Base-by-base conservation (phyloP, 495 filamentous ascomycete species). In the Neurospora terricola region DNA sequence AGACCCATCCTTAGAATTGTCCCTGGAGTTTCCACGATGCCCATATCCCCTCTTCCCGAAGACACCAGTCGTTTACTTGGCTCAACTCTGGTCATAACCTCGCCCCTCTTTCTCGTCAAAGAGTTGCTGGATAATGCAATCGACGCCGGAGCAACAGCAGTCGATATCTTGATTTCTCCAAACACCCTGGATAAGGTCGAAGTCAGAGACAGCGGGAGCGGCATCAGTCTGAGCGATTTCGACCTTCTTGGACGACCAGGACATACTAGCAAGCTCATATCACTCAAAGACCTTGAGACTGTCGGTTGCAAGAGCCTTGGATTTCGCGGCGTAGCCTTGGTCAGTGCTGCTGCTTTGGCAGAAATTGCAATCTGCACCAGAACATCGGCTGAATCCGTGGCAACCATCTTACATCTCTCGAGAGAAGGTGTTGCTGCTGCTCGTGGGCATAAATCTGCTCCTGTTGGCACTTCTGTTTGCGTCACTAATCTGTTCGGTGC, bases 101-200 rank as follows among this genome's bases (percentile, higher is more conserved):
- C 93, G 69, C 86, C 94, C 11, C 86, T 86, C 71, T 89, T 89
- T 7, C 84, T 97, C 18, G 87, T 96, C 70, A 99, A 99, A 80
- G 96, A 99, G 78, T 88, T 98, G 11, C 77, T 99, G 39, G 96
- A 99, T 73, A 99, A 99, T 80, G 89, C 93, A 23, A 84, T 98
- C 10, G 96, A 98, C 80, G 92, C 95, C 5, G 86, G 86, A 34
- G 92, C 95, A 6, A 89, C 91, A 3, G 88, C 88, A 0, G 85
- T 98, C 43, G 86, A 88, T 38, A 83, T 98, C 39, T 86, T 94
- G 72, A 84, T 97, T 37, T 91, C 93, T 3, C 76, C 84, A 34
- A 94, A 98, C 75, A 89, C 91, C 0, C 78, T 98, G 14, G 92
- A 95, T 79, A 84, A 88, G n/a, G 90, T 99, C 68, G 92, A 95